These are phyloP conservation scores for Barnettozyma pratensis DNA, from an alignment of 805 yeast genomes.

Conservation along the genomic window DNA sequence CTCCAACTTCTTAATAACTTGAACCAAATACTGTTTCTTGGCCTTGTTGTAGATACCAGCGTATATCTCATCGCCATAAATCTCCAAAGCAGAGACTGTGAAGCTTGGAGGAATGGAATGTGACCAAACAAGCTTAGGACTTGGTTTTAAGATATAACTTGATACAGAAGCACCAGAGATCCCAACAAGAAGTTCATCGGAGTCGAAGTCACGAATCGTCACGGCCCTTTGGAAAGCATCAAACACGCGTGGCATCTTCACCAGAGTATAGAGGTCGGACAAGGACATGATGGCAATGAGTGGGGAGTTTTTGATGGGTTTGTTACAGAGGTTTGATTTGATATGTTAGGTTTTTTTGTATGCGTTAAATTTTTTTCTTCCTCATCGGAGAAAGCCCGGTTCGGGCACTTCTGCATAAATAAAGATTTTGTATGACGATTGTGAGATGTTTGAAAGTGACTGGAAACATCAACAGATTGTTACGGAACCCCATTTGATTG, in stretches of 20 bases:
- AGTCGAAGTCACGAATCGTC: conserved; percentile 10
- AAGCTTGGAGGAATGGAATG: conserved; percentile 43
- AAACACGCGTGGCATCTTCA: conserved; percentile 24
- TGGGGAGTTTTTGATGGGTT: too few species aligned
- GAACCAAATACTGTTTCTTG: conserved; percentile 15
- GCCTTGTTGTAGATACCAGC: conserved; percentile 19
- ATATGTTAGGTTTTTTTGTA: not conserved
- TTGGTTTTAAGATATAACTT: conserved; percentile 41
- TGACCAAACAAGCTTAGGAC: conserved; percentile 50
- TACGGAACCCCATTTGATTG: too few species aligned
- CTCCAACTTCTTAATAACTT: conserved; percentile 15
- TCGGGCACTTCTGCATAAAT: not conserved
- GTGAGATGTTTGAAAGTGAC: not conserved
- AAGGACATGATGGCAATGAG: conserved; percentile 16
- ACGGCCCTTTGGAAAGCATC: conserved; percentile 13
- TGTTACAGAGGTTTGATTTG: too few species aligned
- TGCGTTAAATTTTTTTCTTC: not conserved
- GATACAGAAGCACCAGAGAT: conserved; percentile 26
- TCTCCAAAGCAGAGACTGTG: conserved; percentile 27
- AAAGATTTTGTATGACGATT: too few species aligned
- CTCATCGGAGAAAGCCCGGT: conserved; percentile 1
- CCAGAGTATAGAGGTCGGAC: conserved; percentile 19
- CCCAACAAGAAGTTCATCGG: conserved; percentile 22
- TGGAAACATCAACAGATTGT: too few species aligned
- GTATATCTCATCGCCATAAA: conserved; percentile 4